Base-by-base conservation (phyloP, 257 asterid species). In the Gentiana dahurica region DNA sequence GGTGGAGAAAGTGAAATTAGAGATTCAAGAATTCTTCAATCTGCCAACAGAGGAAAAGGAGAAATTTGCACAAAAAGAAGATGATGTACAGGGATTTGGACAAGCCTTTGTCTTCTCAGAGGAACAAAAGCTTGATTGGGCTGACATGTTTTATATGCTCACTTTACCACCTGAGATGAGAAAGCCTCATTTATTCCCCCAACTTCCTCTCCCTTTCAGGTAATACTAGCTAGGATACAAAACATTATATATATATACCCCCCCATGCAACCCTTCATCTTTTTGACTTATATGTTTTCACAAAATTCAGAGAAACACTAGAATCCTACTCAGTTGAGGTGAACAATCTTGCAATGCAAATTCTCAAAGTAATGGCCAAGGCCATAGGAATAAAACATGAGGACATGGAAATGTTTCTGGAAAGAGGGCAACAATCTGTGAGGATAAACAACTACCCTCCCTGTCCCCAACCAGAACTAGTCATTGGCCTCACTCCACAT, bases 371-470 rank as follows among this genome's bases (percentile, higher is more conserved):
- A 54, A 54, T 54, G 47, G 47, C 59, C 12, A 54, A 54, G 32
- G 59, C 59, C 3, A 36, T 54, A 37, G 59, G 48, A 35, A 54
- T 54, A 46, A 54, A 54, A 54, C 2, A 1, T 34, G 59, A 54
- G n/a, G 47, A 54, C 4, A 37, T 54, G 8, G 4, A 13, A 3
- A 2, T 37, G 15, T 32, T 54, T 36, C 37, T 54, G 37, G 33
- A 54, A 54, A 32, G 37, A 34, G 59, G 59, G 32, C 12, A 11
- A 34, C 59, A 66, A 53, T 61, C 66, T 34, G 49, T 71, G 43
- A 66, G 73, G 60, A 62, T 71, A 68, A 71, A 66, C 45, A 66
- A 62, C 37, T 66, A 66, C 47, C 76, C 76, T 56, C 69, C 69
- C 12, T 66, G 73, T 54, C 57, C 54, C 13, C 55, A 46, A 8